phyloP scores from a whole-genome alignment of 768 basidiomycete genomes.

The Boletus speciosus region DNA sequence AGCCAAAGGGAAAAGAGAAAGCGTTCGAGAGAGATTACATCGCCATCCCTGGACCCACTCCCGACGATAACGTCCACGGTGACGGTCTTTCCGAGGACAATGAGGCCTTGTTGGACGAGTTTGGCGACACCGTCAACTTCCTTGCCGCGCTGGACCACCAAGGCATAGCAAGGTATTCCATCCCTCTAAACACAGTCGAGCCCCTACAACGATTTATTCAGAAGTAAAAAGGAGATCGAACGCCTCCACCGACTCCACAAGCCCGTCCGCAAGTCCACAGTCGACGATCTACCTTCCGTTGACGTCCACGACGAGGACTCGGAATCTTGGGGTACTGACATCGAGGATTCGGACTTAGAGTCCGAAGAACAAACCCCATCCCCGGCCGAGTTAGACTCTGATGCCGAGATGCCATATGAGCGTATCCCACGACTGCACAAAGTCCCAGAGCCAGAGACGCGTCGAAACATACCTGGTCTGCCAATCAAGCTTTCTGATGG shows the following conservation, averaged over 20 bases:
- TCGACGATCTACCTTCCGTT: slow-evolving; percentile 66
- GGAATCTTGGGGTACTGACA: slow-evolving; percentile 45
- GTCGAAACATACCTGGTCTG: slow-evolving; percentile 55
- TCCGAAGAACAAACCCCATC: slow-evolving; percentile 8
- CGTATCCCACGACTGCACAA: slow-evolving; percentile 50
- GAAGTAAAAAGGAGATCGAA: slow-evolving; percentile 83
- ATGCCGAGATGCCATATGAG: slow-evolving; percentile 78
- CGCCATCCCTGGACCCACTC: slow-evolving; percentile 46
- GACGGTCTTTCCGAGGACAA: slow-evolving; percentile 67
- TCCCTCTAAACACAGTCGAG: not conserved
- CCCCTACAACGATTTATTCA: slow-evolving; percentile 28
- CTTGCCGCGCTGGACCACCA: slow-evolving; percentile 67
- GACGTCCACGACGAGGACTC: slow-evolving; percentile 64
- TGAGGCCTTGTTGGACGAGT: slow-evolving; percentile 61
- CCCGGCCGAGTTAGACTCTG: slow-evolving; percentile 36
- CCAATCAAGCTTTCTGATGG: slow-evolving; percentile 89
- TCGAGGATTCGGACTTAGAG: slow-evolving; percentile 33
- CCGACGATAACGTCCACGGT: slow-evolving; percentile 19
- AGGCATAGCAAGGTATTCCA: slow-evolving; percentile 72
- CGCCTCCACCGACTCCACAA: slow-evolving; percentile 66
- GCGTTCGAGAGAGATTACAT: slow-evolving; percentile 58
- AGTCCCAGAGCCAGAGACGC: slow-evolving; percentile 43
- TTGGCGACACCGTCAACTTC: slow-evolving; percentile 62
- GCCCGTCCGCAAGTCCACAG: slow-evolving; percentile 42
- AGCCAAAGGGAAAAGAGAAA: slow-evolving; percentile 53